These are phyloP conservation scores for Eimeria nieschulzi DNA, from an alignment of 169 alveolate species.

Conservation along the genomic window DNA sequence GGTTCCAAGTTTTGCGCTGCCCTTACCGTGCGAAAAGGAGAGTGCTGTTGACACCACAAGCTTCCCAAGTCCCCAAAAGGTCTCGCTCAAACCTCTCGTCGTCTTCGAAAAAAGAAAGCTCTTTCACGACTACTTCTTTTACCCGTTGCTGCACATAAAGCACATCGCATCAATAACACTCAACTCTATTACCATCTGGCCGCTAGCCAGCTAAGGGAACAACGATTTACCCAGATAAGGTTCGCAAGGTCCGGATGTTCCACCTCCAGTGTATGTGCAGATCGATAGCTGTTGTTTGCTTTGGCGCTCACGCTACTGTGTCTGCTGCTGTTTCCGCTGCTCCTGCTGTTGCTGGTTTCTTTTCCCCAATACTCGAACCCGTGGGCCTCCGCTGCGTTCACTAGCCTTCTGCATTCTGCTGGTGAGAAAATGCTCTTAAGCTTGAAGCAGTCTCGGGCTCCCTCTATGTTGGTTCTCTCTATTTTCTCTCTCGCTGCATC, in stretches of 20 bases:
- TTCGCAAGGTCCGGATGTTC: constrained; percentile 67
- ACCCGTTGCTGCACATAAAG: constrained; percentile 62
- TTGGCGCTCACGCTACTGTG: constrained; percentile 3
- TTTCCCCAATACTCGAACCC: constrained; percentile 69
- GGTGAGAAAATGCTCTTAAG: constrained; percentile 42
- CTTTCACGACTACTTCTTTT: constrained; percentile 35
- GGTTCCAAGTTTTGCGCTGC: background rate
- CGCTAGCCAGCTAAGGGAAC: background rate
- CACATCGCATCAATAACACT: background rate
- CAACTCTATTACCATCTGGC: background rate
- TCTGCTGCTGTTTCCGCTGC: background rate
- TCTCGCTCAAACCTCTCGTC: constrained; percentile 70
- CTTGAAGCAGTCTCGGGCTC: constrained; percentile 52
- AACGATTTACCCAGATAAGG: constrained; percentile 51
- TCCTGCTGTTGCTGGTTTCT: background rate
- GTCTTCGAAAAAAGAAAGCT: constrained; percentile 53
- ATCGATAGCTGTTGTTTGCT: constrained; percentile 54
- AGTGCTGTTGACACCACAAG: constrained; percentile 73
- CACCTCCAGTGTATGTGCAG: constrained; percentile 55
- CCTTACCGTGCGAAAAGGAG: constrained; percentile 74
- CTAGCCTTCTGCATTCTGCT: constrained; percentile 63
- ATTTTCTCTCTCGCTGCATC: background rate
- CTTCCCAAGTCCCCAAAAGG: constrained; percentile 73
- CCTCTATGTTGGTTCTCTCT: background rate
- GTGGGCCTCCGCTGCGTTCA: constrained; percentile 33